Base-by-base conservation (phyloP, 352 stramenopile genomes). In the Globisporangium acanthophoron region DNA sequence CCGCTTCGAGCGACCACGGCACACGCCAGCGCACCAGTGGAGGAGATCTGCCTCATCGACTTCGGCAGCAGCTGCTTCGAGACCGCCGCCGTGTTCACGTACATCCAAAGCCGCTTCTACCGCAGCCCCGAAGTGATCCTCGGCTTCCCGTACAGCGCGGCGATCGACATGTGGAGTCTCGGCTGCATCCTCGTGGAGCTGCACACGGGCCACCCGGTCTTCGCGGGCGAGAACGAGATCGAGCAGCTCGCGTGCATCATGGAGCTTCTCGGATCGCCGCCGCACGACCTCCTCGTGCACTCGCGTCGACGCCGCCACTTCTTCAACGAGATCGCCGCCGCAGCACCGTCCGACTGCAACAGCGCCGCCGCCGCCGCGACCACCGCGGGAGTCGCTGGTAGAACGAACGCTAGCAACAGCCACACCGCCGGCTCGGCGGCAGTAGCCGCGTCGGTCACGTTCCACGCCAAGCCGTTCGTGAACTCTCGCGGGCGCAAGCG, bases 51-150 rank as follows among this genome's bases (percentile, higher is more conserved):
- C 37, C 74, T 99, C 6, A 99, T 99, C 62, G 97, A 99, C 74
- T 99, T 99, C 79, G 97, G 97, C 31, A 98, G 88, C 44, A 98
- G 90, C 39, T 99, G 96, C 78, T 70, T 94, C 15, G 87, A 87
- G 44, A 40, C 49, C 0, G 79, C 92, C 49, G 87, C 89, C 0
- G 82, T 97, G 61, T 97, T 98, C 65, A 96, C 92, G 31, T 99
- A 99, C 79, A 98, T 99, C 60, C 97, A 99, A 65, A 98, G 86
- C 24, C 82, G 96, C 4, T 99, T 99, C 70, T 99, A 99, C 73
- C 86, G 97, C 24, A 96, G 86, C n/a, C 97, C 97, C 8, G 95
- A 99, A 69, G 96, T 99, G 9, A 95, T 99, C 63, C 71, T 99
- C 0, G 96, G 97, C 3, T 70, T 98, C 9, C 72, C 65, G 3